Evolutionary conservation across 139 green algal genomes (phyloP), one percentile per base, ranked within the genome.

Genomic region (Spirogloea muscicola): DNA sequence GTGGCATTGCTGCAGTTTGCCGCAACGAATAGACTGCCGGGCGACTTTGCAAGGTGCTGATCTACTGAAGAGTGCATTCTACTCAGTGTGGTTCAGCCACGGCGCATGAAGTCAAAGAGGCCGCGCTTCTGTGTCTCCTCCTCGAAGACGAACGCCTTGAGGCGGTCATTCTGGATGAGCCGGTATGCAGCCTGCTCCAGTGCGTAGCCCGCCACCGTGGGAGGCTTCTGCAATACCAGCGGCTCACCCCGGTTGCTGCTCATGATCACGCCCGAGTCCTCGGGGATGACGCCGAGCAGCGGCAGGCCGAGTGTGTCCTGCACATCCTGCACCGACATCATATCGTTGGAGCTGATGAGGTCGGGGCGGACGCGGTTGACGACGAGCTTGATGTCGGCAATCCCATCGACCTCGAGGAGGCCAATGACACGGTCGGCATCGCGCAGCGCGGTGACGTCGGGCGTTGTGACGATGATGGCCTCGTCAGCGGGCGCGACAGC

Each of bases 241-340:
- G 91, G 91, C 84, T 94, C 90, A 36, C 91, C 91, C 46, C 90
- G 81, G 84, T 96, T 96, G 48, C 90, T 94, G 16, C 86, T 89
- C 59, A 94, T 86, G 65, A 96, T 96, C 21, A 94, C 89, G 74
- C 91, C 82, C 27, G 82, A 85, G 74, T 94, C 90, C 79, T 94
- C 90, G 1, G 87, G 87, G 71, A 91, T 90, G 44, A 85, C 87
- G 13, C 87, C 87, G 58, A 91, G 76, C 27, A 91, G 81, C 34
- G 91, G 91, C 48, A 96, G 91, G 44, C 90, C 52, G 72, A 96
- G 83, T 89, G 95, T 95, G 72, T 93, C 89, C 82, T 90, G 88
- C 65, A 96, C 91, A 77, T 96, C 91, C 70, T 85, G 84, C 3
- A 96, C 91, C 63, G 76, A 88, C 91, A 96, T 96, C 91, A 96